Evolutionary conservation across 345 rosid species (phyloP), one percentile per base, ranked within the genome.

Genomic region (Xanthoceras sorbifolium): DNA sequence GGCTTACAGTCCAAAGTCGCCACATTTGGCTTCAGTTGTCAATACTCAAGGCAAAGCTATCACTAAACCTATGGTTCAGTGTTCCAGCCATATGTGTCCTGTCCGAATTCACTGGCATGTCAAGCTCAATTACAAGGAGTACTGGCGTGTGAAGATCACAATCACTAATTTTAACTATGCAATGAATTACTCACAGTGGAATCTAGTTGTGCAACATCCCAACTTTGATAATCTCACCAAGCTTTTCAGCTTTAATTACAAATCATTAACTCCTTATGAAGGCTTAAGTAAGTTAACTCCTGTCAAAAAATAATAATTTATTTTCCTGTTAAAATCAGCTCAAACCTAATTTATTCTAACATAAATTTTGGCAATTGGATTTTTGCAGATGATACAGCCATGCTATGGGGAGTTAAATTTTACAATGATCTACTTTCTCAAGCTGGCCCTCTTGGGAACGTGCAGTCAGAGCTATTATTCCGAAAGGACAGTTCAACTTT

Each of bases 71-170:
- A 75, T 88, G 64, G 83, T 94, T 44, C 95, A 80, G 74, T 93
- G 98, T 82, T 91, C 97, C 5, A 84, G 86, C 78, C 98, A 94
- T 57, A 86, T 94, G 98, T 94, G 98, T 78, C 98, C 98, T 0
- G 64, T 90, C 48, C 69, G 94, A 78, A 77, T 94, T 72, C 98
- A 95, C 77, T 95, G 99, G 99, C 98, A 93, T 72, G 90, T 92
- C 18, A 95, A 95, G 82, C 90, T 90, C 76, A 95, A 92, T 75
- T 93, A 93, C 89, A 90, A 88, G 86, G 91, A 86, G 74, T 93
- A 91, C 82, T 93, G 99, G 99, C 87, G 97, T 64, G 98, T 86
- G 76, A 95, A 91, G 93, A 55, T 95, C 86, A 90, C 97, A 29
- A 79, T 95, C 81, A 89, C 94, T 36, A 95, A 95, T 81, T 95